phyloP scores from a whole-genome alignment of 441 rosid species.

The Brassica hybrid region DNA sequence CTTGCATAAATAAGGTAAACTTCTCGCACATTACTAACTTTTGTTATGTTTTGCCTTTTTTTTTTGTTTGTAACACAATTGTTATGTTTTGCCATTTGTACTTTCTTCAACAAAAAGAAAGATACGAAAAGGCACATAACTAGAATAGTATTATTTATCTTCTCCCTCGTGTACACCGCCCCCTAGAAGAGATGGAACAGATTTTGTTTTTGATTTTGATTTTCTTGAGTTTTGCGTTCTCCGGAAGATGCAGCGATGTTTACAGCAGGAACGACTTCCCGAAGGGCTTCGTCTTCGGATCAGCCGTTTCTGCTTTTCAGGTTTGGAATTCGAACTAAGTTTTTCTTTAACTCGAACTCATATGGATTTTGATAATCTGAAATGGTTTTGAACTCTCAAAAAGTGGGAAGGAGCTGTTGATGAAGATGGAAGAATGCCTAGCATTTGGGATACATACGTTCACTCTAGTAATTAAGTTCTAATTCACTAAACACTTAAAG shows the following conservation, averaged over 20 bases:
- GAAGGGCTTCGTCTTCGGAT: conserved; percentile 57
- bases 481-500: background rate
- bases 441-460: conserved; percentile 60
- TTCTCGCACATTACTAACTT: too few relatives aligned
- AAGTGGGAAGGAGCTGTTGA: conserved; percentile 69
- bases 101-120: too few relatives aligned
- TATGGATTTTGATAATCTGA: background rate
- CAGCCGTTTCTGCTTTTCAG: conserved; percentile 71
- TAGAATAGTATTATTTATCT: too few relatives aligned
- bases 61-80: too few relatives aligned
- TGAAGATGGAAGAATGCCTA: conserved; percentile 64
- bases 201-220: too few relatives aligned
- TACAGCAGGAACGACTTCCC: conserved; percentile 61
- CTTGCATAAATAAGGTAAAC: too few relatives aligned
- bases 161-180: too few relatives aligned
- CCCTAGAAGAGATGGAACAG: too few relatives aligned
- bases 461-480: conserved; percentile 42
- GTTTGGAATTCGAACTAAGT: conserved; percentile 33
- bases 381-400: background rate
- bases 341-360: background rate
- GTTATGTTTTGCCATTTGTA: too few relatives aligned
- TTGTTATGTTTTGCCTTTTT: too few relatives aligned
- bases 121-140: too few relatives aligned
- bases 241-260: conserved; percentile 5
- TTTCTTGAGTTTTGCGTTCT: too few relatives aligned